phyloP scores from a whole-genome alignment of 2,329 filamentous ascomycete species.

The Aspergillus spinulosporus region DNA sequence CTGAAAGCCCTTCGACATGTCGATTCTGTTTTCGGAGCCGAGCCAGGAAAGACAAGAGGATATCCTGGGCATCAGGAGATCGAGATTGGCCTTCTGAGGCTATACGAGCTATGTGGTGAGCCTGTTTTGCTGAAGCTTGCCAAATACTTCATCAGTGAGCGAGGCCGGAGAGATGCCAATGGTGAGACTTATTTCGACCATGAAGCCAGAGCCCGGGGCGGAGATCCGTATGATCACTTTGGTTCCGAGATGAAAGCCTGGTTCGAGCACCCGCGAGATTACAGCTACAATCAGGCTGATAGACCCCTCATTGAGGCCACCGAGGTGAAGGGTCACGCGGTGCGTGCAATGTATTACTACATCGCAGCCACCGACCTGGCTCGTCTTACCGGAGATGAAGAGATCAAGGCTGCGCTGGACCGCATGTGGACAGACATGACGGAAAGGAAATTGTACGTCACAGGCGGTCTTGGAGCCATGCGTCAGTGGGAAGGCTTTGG shows the following conservation, averaged over 20 bases:
- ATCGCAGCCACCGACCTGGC: constrained; percentile 60
- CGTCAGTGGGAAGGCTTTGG: constrained; percentile 63
- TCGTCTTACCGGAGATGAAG: constrained; percentile 30
- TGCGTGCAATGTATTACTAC: constrained; percentile 62
- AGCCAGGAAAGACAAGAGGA: constrained; percentile 53
- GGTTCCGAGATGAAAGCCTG: constrained; percentile 12
- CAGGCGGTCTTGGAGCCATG: constrained; percentile 60
- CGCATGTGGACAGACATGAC: constrained; percentile 63
- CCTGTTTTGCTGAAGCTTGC: constrained; percentile 45
- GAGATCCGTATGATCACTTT: constrained; percentile 12
- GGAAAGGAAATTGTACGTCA: constrained; percentile 62
- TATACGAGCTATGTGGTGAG: constrained; percentile 45
- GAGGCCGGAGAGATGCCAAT: constrained; percentile 55
- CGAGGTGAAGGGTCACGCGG: constrained; percentile 58
- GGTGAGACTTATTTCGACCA: constrained; percentile 56
- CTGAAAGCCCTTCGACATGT: constrained; percentile 58
- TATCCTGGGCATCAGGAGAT: constrained; percentile 64
- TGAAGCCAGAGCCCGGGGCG: constrained; percentile 53
- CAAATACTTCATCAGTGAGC: constrained; percentile 56
- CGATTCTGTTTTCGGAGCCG: constrained; percentile 53
- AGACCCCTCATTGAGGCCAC: constrained; percentile 3
- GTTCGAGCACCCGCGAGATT: constrained; percentile 11
- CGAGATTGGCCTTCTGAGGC: constrained; percentile 51
- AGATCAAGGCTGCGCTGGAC: constrained; percentile 40
- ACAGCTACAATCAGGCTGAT: constrained; percentile 7